Conservation (phyloP, 1,284 basidiomycete species). For the Cystobasidiaceae sp. region DNA sequence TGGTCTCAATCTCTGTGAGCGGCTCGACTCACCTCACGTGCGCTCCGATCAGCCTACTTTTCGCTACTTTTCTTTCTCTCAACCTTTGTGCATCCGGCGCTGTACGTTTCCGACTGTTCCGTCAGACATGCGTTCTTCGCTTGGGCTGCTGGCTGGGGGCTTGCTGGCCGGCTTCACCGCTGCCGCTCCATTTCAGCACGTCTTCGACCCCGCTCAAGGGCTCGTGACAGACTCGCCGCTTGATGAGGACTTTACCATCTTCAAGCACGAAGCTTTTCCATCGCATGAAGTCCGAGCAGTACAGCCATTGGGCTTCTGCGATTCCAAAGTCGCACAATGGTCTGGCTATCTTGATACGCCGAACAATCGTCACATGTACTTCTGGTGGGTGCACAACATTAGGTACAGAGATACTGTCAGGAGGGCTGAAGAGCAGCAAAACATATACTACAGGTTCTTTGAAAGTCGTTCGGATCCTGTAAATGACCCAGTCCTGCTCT, state of each 20-base stretch:
- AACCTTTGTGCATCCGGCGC: neutral
- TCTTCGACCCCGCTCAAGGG: neutral
- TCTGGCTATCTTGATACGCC: constrained; percentile 47
- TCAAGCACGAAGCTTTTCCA: constrained; percentile 17
- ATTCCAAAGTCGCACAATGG: constrained; percentile 45
- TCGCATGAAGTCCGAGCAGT: constrained; percentile 19
- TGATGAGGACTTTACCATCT: constrained; percentile 1
- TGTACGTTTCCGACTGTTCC: neutral
- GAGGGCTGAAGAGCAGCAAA: neutral
- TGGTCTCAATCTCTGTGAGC: neutral
- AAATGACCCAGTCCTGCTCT: constrained; percentile 48
- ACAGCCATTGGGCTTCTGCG: constrained; percentile 43
- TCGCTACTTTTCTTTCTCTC: neutral
- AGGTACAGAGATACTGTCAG: neutral
- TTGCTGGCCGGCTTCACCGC: neutral
- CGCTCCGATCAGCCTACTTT: neutral
- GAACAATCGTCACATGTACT: constrained; percentile 46
- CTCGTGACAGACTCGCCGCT: neutral
- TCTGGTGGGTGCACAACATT: constrained; percentile 23
- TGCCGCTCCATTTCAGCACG: constrained; percentile 9
- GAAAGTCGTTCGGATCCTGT: constrained; percentile 46
- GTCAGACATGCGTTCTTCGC: neutral
- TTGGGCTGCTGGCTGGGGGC: neutral
- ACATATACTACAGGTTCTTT: constrained; percentile 42
- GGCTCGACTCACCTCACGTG: neutral